A percentile compares a stretch with the other conserved stretches of the same genome.
phyloP scores from a whole-genome alignment of 495 filamentous ascomycete species.

The Penicillium coffeae region DNA sequence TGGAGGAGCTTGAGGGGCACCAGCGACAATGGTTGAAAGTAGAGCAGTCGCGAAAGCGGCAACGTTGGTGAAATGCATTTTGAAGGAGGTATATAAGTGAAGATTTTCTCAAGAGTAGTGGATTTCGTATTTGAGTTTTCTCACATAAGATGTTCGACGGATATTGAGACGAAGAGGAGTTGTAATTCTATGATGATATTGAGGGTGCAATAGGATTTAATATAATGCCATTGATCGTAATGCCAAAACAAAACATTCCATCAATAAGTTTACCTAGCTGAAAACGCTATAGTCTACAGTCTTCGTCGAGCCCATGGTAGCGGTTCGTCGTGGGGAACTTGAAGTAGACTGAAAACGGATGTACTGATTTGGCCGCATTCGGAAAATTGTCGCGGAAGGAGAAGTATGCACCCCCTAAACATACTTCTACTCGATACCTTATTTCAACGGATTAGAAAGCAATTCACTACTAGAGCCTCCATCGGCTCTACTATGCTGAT shows the following conservation, averaged over 20 bases:
- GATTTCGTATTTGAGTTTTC: background rate
- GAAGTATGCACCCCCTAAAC: background rate
- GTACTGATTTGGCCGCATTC: background rate
- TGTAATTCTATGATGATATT: too few relatives aligned
- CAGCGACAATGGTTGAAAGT: constrained; percentile 9
- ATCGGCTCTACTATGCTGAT: too few relatives aligned
- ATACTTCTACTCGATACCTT: too few relatives aligned
- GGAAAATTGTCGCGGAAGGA: background rate
- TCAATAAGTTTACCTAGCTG: background rate
- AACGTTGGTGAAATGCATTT: constrained; percentile 17
- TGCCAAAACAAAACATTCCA: background rate
- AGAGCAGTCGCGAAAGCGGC: constrained; percentile 13
- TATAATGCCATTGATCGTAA: background rate
- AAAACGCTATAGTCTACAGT: background rate
- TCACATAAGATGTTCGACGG: too few relatives aligned
- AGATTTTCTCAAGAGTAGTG: background rate
- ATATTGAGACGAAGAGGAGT: too few relatives aligned
- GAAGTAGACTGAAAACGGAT: background rate
- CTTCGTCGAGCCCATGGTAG: background rate
- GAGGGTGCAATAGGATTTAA: too few relatives aligned
- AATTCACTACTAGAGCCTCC: too few relatives aligned
- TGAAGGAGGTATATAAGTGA: background rate
- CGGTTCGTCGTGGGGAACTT: background rate
- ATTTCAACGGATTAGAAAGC: too few relatives aligned
- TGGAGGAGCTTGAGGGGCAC: constrained; percentile 2